Evolutionary conservation across 2,329 filamentous ascomycete species (phyloP), one percentile per base, ranked within the genome.

Genomic region (Pleochaeta shiraiana): DNA sequence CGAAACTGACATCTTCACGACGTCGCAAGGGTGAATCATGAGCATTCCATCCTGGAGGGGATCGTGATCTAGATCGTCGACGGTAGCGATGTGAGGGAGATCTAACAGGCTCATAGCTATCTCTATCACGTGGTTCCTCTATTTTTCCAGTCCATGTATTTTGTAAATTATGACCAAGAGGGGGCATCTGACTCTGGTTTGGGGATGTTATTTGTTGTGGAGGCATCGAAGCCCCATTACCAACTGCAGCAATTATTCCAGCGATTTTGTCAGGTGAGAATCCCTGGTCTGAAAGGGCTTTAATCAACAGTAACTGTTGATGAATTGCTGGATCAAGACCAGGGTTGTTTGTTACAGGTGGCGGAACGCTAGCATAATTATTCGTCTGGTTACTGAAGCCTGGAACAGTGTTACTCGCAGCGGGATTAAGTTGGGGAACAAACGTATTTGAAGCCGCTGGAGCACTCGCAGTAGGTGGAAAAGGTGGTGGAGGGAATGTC

Each of bases 21-120:
- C 70, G 71, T 64, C 71, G 71, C 57, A 82, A 78, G 72, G 77
- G 76, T 70, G 81, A 79, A 69, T 79, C 80, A 66, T 83, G 83
- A 67, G 81, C 79, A 69, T 84, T 84, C 79, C 87, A 88, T 69
- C 83, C 83, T 71, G 84, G 86, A 63, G 90, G 88, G 68, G 90
- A 95, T 45, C 88, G 83, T 34, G 88, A 92, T 63, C 90, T 83
- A 66, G 87, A 90, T 65, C 87, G 83, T 70, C 81, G 81, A 66
- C 78, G 77, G 70, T 78, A 78, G 30, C 70, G 71, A 62, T 68
- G 67, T 72, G 78, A 84, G 33, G 86, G 85, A 37, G 86, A 89
- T 72, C 84, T 82, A 73, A 79, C 65, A 65, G 65, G 65, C 75
- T 70, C 77, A 69, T 78, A 82, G 66, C 77, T 76, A 71, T 73